A percentile compares a stretch with the other conserved stretches of the same genome.
Conservation (phyloP, 169 alveolate species). For the Plasmodium chabaudi region DNA sequence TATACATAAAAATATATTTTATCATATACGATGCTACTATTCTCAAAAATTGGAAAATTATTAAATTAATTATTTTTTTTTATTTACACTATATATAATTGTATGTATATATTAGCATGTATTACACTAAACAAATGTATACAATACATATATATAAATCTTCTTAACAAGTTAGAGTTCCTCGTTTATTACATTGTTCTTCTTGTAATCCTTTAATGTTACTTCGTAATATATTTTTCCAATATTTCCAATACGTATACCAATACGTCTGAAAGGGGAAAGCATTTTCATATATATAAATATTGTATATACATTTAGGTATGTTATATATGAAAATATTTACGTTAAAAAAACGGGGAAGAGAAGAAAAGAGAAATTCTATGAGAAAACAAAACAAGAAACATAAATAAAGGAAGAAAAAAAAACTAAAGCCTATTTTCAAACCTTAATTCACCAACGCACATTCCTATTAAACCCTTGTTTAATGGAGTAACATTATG, state of each 20-base stretch:
- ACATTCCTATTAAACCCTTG: conserved; percentile 82
- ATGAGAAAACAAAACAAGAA: background rate
- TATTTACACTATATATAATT: too few relatives aligned
- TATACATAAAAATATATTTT: background rate
- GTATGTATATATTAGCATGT: too few relatives aligned
- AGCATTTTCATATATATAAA: background rate
- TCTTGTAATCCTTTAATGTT: conserved; percentile 69
- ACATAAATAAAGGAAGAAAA: background rate
- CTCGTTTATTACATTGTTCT: conserved; percentile 15
- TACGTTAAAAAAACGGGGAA: background rate
- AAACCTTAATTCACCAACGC: conserved; percentile 84
- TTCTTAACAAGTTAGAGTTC: conserved; percentile 10
- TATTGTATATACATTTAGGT: background rate
- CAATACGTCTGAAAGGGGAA: conserved; percentile 78
- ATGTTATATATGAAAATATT: background rate
- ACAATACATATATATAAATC: too few relatives aligned
- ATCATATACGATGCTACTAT: too few relatives aligned
- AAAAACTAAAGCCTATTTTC: conserved; percentile 5
- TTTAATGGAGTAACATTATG: conserved; percentile 81
- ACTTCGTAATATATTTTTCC: conserved; percentile 84
- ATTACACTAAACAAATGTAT: too few relatives aligned
- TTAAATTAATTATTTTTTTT: too few relatives aligned
- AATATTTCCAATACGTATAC: conserved; percentile 79
- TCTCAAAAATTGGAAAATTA: too few relatives aligned
- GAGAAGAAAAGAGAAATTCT: background rate